phyloP scores from a whole-genome alignment of 2,329 filamentous ascomycete species.

The Salinomyces thailandicus region DNA sequence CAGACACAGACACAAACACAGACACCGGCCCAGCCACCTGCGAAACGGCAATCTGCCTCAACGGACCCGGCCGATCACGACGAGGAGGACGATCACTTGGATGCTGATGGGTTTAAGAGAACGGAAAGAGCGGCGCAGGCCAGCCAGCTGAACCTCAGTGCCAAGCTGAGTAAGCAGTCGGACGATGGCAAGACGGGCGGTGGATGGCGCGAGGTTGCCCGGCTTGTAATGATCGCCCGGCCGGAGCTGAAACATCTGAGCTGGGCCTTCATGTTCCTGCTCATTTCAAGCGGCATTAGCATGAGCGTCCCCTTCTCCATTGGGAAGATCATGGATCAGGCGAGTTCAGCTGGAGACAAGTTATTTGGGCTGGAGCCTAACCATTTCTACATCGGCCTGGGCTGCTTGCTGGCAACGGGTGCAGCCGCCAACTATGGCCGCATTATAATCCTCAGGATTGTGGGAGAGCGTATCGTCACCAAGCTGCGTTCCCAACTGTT shows the following conservation, averaged over 20 bases:
- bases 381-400: constrained; percentile 81
- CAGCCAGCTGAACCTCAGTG: constrained; percentile 79
- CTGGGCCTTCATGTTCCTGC: constrained; percentile 72
- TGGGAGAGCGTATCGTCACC: constrained; percentile 89
- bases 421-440: constrained; percentile 87
- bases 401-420: constrained; percentile 62
- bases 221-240: constrained; percentile 76
- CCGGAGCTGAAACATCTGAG: constrained; percentile 72
- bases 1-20: constrained; percentile 9
- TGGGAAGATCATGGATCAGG: constrained; percentile 86
- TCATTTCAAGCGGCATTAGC: constrained; percentile 83
- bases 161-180: constrained; percentile 76
- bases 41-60: constrained; percentile 4
- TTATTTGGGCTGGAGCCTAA: constrained; percentile 76
- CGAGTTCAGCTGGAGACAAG: constrained; percentile 60
- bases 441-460: constrained; percentile 84
- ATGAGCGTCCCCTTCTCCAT: constrained; percentile 97
- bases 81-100: constrained; percentile 38
- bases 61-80: constrained; percentile 17
- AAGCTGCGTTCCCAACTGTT: constrained; percentile 83
- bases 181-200: constrained; percentile 38
- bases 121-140: constrained; percentile 81
- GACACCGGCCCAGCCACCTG: constrained; percentile 7
- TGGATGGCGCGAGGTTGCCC: constrained; percentile 66
- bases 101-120: constrained; percentile 48